Conservation (phyloP, 352 stramenopile species). For the Aphanomyces invadans region DNA sequence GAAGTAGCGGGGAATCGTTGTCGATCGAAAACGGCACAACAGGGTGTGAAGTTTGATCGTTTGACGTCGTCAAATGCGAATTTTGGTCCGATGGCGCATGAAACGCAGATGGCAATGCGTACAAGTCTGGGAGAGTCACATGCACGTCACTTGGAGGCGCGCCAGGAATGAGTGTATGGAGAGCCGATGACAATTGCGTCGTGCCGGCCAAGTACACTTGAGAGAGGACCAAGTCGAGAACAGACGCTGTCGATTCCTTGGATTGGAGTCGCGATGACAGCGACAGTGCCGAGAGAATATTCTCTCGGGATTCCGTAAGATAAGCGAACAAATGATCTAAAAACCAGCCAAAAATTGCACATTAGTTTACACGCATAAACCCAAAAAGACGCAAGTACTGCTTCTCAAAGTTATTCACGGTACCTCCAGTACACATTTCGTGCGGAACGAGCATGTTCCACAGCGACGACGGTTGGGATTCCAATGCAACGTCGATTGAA, state of each 20-base stretch:
- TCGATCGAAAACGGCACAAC: neutral
- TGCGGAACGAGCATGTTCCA: too few relatives aligned
- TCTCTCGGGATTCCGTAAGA: neutral
- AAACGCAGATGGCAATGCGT: neutral
- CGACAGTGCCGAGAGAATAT: neutral
- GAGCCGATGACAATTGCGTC: neutral
- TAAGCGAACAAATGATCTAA: neutral
- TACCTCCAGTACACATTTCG: too few relatives aligned
- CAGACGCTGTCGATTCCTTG: neutral
- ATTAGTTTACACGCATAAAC: too few relatives aligned
- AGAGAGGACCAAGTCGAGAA: neutral
- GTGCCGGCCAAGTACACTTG: neutral
- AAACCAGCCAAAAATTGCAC: too few relatives aligned
- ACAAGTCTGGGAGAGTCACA: neutral
- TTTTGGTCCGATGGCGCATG: too few relatives aligned
- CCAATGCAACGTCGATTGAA: too few relatives aligned
- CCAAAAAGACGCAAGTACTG: too few relatives aligned
- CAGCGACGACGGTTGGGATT: too few relatives aligned
- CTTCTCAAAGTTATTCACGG: too few relatives aligned
- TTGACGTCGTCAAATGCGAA: too few relatives aligned
- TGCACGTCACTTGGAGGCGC: neutral
- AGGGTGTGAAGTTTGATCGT: neutral
- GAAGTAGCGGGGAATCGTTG: neutral
- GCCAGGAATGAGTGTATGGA: neutral
- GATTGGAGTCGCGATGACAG: neutral